phyloP scores from a whole-genome alignment of 2,329 filamentous ascomycete species.

The Aotearoamyces nothofagi region DNA sequence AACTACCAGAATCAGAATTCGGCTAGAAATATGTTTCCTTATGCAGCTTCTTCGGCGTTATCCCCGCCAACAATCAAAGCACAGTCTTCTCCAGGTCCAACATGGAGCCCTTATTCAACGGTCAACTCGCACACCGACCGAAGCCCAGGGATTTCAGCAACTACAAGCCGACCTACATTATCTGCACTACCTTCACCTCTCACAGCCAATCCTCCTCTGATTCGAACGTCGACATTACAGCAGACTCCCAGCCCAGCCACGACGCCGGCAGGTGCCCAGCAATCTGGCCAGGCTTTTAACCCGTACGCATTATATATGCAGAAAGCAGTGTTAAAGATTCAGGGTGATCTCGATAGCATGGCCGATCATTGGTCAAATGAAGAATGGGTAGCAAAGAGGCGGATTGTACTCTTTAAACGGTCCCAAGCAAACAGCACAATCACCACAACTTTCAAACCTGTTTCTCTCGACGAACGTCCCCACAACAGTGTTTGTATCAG shows the following conservation, averaged over 20 bases:
- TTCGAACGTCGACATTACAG: slow-evolving; percentile 52
- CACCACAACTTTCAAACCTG: slow-evolving; percentile 62
- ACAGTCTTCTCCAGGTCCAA: slow-evolving; percentile 27
- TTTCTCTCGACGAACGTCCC: slow-evolving; percentile 64
- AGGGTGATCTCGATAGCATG: slow-evolving; percentile 77
- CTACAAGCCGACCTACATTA: slow-evolving; percentile 12
- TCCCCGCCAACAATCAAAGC: slow-evolving; percentile 27
- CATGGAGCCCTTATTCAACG: slow-evolving; percentile 31
- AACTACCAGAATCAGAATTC: slow-evolving; percentile 18
- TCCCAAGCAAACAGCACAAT: slow-evolving; percentile 72
- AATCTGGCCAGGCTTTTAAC: slow-evolving; percentile 13
- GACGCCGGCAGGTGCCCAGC: slow-evolving; percentile 23
- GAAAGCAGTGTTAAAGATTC: slow-evolving; percentile 75
- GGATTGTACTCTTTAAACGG: slow-evolving; percentile 80
- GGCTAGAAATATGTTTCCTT: slow-evolving; percentile 26
- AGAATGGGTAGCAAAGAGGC: slow-evolving; percentile 63
- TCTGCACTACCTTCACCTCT: slow-evolving; percentile 12
- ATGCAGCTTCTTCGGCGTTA: slow-evolving; percentile 23
- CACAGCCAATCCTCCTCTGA: slow-evolving; percentile 38
- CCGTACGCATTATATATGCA: slow-evolving; percentile 56
- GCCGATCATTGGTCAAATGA: slow-evolving; percentile 67
- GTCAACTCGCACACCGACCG: slow-evolving; percentile 25
- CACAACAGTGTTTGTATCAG: slow-evolving; percentile 86
- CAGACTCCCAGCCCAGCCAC: slow-evolving; percentile 31
- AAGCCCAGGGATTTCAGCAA: slow-evolving; percentile 25